These are phyloP conservation scores for Lasiodiplodia gonubiensis DNA, from an alignment of 2,329 filamentous ascomycete species.

Conservation along the genomic window DNA sequence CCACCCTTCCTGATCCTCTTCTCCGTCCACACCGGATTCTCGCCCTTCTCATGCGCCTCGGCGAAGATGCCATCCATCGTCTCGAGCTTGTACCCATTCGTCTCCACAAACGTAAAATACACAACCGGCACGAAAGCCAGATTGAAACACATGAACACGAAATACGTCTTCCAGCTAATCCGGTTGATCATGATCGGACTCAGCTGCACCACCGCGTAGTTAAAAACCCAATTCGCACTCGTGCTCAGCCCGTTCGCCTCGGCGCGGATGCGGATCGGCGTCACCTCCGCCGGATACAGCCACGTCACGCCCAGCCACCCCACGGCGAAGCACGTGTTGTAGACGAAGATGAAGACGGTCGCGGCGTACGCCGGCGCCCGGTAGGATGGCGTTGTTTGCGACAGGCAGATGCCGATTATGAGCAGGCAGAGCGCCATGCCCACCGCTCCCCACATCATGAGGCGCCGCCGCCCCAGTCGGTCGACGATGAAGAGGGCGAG, in stretches of 20 bases:
- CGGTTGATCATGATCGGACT: conserved; percentile 35
- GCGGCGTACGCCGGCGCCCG: conserved; percentile 45
- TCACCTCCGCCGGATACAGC: conserved; percentile 57
- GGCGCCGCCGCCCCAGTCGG: conserved; percentile 38
- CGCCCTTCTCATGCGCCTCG: conserved; percentile 36
- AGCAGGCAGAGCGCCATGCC: conserved; percentile 41
- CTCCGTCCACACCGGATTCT: conserved; percentile 38
- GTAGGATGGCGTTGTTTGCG: background rate
- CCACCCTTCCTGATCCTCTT: conserved; percentile 35
- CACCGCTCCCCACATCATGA: conserved; percentile 42
- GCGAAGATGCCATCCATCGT: conserved; percentile 39
- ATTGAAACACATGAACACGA: conserved; percentile 29
- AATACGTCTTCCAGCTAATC: conserved; percentile 27
- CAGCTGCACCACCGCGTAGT: conserved; percentile 53
- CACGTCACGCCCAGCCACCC: conserved; percentile 57
- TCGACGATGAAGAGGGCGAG: conserved; percentile 39
- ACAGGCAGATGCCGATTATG: conserved; percentile 34
- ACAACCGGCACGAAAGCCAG: conserved; percentile 31
- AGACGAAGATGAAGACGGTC: conserved; percentile 60
- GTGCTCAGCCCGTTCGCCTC: conserved; percentile 47
- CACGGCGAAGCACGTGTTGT: conserved; percentile 61
- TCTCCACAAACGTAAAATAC: conserved; percentile 34
- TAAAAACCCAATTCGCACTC: conserved; percentile 46
- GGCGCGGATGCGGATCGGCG: conserved; percentile 40
- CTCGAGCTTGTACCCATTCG: conserved; percentile 35